Conservation (phyloP, 202 grass and related monocot species). For the Schoenoplectus tabernaemontani region DNA sequence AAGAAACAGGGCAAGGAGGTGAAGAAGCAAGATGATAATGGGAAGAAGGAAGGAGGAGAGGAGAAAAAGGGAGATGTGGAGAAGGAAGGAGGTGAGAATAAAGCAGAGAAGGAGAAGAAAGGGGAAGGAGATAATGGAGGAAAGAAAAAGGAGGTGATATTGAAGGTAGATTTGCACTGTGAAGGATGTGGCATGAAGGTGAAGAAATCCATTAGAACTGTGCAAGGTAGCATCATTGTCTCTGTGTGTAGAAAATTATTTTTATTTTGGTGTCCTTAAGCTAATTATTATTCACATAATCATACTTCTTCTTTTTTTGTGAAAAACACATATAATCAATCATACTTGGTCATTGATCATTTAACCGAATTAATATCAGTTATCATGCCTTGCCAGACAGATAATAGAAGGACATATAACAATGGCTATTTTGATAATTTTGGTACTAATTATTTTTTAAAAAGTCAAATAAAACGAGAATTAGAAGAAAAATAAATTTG, state of each 20-base stretch:
- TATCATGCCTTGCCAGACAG: too few relatives aligned
- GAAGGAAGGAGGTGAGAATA: neutral
- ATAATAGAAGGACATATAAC: too few relatives aligned
- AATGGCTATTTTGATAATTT: too few relatives aligned
- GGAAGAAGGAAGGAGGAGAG: neutral
- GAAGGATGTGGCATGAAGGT: conserved; percentile 79
- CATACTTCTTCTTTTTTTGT: too few relatives aligned
- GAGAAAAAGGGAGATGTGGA: neutral
- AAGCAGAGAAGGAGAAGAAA: conserved; percentile 22
- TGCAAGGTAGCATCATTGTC: conserved; percentile 31
- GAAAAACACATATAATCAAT: too few relatives aligned
- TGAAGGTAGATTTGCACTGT: conserved; percentile 94
- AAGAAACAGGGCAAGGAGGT: neutral
- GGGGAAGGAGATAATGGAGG: neutral
- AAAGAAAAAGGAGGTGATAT: conserved; percentile 24
- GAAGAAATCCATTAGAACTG: conserved; percentile 47
- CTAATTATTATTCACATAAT: neutral
- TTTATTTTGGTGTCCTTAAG: neutral
- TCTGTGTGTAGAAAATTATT: neutral
- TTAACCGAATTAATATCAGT: too few relatives aligned
- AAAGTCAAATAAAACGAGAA: too few relatives aligned
- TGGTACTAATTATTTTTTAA: too few relatives aligned
- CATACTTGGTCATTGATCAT: too few relatives aligned
- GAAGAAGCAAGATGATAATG: neutral
- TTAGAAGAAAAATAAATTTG: too few relatives aligned